Evolutionary conservation across 129 eudicot genomes (phyloP).

Genomic region (Artemisia annua): DNA sequence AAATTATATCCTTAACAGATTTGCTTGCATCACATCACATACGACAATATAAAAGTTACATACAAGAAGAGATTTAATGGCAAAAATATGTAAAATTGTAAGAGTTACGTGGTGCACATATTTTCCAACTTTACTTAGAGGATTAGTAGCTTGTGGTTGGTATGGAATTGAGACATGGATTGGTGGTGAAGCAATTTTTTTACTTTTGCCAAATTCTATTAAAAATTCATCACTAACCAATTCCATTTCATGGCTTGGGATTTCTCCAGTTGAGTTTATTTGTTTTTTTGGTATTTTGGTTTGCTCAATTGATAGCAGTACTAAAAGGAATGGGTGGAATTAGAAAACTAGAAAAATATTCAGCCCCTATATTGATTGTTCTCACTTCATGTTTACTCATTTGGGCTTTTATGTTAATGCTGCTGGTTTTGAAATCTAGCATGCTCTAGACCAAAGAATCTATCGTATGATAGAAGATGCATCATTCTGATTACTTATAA

Average conservation of each 20-base stretch:
- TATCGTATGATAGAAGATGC: too few species aligned
- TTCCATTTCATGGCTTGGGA: constrained; percentile 71
- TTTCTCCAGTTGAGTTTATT: constrained; percentile 77
- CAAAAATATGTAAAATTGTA: too few species aligned
- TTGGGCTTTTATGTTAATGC: constrained; percentile 86
- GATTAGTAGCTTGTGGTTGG: constrained; percentile 95
- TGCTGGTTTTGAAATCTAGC: constrained; percentile 53
- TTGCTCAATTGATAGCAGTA: constrained; percentile 59
- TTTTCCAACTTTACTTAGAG: constrained; percentile 84
- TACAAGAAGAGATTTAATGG: too few species aligned
- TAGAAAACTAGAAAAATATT: constrained; percentile 63
- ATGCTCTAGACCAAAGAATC: too few species aligned
- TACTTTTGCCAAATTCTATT: constrained; percentile 56
- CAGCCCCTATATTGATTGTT: constrained; percentile 80
- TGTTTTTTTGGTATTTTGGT: constrained; percentile 83
- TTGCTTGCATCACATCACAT: too few species aligned
- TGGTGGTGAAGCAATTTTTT: constrained; percentile 88
- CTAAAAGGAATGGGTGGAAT: constrained; percentile 93
- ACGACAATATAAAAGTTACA: too few species aligned
- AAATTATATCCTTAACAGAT: too few species aligned
- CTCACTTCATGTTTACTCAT: constrained; percentile 57
- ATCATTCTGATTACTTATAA: too few species aligned
- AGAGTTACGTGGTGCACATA: constrained; percentile 64
- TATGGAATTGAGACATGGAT: constrained; percentile 97
- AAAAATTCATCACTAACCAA: constrained; percentile 45